Evolutionary conservation across 1,284 basidiomycete species (phyloP), one percentile per base, ranked within the genome.

Genomic region (Ceratorhiza oryzae-sativae): DNA sequence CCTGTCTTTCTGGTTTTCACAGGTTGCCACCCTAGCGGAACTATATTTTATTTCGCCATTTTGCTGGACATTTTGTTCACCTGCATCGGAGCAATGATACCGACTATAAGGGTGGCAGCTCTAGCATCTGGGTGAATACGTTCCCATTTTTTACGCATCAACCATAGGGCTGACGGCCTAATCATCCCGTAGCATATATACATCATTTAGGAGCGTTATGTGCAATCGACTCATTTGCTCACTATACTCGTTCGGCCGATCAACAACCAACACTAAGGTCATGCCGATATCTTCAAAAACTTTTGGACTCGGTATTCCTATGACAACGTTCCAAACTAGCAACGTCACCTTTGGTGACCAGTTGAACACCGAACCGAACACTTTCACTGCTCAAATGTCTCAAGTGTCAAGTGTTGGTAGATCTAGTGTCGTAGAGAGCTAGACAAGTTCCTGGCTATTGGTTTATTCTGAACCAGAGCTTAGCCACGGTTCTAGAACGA

Each of bases 201-300:
- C 48, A 5, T 48, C 63, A 13, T 39, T 55, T 13, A 23, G 34
- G 13, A 67, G 63, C 39, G 49, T 67, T 12, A 51, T 67, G 34
- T 67, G 63, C n/a, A 67, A 25, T 55, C 46, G 63, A 1, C 49
- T 67, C 9, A 67, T 67, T 23, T 67, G 49, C 34, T 67, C 63
- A 10, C 63, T 67, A 13, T 45, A 67, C 25, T 36, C 34, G 13
- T 36, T 67, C 23, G n/a, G 46, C 4, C 27, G 51, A 5, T 34
- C 51, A 15, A 18, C 51, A 18, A 34, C 51, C n/a, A 32, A 3
- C 20, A 30, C 55, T 12, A 58, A 18, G 25, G 4, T 34, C 3
- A 34, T 32, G 9, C 51, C 15, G 18, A 32, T 32, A 3, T 32
- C 55, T 5, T 20, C 25, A 12, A 34, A 13, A 10, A 39, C 34